Evolutionary conservation across 495 filamentous ascomycete genomes (phyloP).

Genomic region (Aspergillus biplanus): DNA sequence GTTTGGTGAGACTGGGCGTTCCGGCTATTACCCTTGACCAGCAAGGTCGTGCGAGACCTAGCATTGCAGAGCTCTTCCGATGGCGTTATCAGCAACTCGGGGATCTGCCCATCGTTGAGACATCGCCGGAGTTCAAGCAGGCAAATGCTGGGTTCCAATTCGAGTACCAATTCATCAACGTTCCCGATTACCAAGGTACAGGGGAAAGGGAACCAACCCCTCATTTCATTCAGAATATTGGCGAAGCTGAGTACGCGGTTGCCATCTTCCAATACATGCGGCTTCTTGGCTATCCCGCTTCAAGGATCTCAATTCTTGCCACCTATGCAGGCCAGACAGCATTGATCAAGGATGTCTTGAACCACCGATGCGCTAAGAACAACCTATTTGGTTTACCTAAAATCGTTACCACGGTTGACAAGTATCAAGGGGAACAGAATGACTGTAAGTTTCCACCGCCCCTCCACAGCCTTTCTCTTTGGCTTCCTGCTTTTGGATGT

Average conservation of each 20-base stretch:
- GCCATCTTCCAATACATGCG: slow-evolving; percentile 98
- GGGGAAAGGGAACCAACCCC: slow-evolving; percentile 92
- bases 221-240: slow-evolving; percentile 96
- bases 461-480: background rate
- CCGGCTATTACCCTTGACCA: slow-evolving; percentile 88
- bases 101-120: slow-evolving; percentile 75
- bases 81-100: slow-evolving; percentile 89
- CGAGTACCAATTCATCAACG: slow-evolving; percentile 97
- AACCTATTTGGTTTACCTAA: slow-evolving; percentile 87
- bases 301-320: slow-evolving; percentile 86
- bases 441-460: slow-evolving; percentile 70
- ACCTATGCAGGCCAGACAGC: slow-evolving; percentile 96
- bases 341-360: slow-evolving; percentile 85
- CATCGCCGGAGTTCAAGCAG: slow-evolving; percentile 68
- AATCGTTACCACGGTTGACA: slow-evolving; percentile 93
- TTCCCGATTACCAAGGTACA: slow-evolving; percentile 87
- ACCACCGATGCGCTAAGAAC: slow-evolving; percentile 81
- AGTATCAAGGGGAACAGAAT: slow-evolving; percentile 99
- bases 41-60: slow-evolving; percentile 86
- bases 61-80: slow-evolving; percentile 85
- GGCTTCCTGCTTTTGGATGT: slow-evolving; percentile 6
- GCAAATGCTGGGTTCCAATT: slow-evolving; percentile 92
- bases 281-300: slow-evolving; percentile 90
- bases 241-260: slow-evolving; percentile 95
- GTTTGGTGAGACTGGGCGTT: slow-evolving; percentile 86